Evolutionary conservation across 257 asterid species (phyloP), one percentile per base, ranked within the genome.

Genomic region (Fraxinus americana): DNA sequence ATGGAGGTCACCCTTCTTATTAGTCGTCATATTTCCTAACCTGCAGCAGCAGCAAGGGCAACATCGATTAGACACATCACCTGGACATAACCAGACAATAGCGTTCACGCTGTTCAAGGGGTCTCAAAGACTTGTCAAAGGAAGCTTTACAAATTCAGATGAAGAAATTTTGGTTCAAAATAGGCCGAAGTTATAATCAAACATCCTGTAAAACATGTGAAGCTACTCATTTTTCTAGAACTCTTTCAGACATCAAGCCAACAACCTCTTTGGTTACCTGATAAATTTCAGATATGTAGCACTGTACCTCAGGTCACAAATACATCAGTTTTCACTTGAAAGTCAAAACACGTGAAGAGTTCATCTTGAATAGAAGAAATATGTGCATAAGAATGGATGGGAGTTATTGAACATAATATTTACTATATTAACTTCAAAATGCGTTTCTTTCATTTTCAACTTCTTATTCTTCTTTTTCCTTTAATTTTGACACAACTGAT

Each of bases 1-100:
- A 61, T 39, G 87, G 67, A 93, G 91, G 85, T 91, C 94, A 29
- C 98, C 98, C 2, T 78, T 80, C 80, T 86, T 86, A 68, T 88
- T 82, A 57, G 97, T 92, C 16, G 90, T 91, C 99, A 95, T 90
- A 84, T 93, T 93, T 66, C 98, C 99, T 85, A 95, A 91, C 83
- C 99, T 92, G 92, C 89, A 79, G 32, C 35, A 30, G 48, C 63
- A 43, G 76, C 65, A 66, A 72, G 14, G 27, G 9, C 72, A 70
- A 63, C 54, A 30, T 45, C 41, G 38, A 27, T 66, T 43, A 48
- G 72, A 71, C 32, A 52, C 9, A 38, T 9, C 41, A 52, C 21
- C 25, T 5, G 4, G 65, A 35, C 30, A 48, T 12, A 36, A 45
- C 21, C 32, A 35, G 9, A 16, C 16, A 59, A 29, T 48, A 21